Percentiles rank a stretch among this genome's conserved stretches.
Conservation (phyloP, 2,329 filamentous ascomycete species). For the Dothiorella sarmentorum region DNA sequence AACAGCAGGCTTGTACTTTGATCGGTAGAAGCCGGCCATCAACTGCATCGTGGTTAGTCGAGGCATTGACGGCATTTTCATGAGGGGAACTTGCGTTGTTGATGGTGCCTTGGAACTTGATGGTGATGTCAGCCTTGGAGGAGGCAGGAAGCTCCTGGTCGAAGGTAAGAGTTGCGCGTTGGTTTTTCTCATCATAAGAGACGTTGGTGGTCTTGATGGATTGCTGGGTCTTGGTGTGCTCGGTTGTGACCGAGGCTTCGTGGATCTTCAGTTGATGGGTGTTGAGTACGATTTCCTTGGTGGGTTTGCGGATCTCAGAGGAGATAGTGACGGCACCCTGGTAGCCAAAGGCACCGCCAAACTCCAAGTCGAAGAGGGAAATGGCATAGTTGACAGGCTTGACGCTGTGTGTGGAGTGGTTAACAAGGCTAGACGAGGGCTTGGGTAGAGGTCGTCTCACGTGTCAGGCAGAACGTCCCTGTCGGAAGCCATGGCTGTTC, state of each 20-base stretch:
- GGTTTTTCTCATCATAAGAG: conserved; percentile 76
- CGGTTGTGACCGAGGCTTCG: conserved; percentile 59
- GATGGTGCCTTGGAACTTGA: conserved; percentile 76
- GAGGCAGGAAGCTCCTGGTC: conserved; percentile 65
- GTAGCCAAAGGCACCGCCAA: conserved; percentile 71
- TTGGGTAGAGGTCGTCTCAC: conserved; percentile 28
- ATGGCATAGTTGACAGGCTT: conserved; percentile 85
- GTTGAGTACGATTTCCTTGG: conserved; percentile 79
- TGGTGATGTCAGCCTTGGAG: conserved; percentile 62
- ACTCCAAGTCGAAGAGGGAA: conserved; percentile 74
- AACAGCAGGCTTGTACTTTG: conserved; percentile 81
- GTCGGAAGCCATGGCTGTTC: conserved; percentile 41
- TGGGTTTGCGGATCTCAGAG: conserved; percentile 66
- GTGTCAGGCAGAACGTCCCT: conserved; percentile 45
- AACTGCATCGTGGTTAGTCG: conserved; percentile 25
- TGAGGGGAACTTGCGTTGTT: conserved; percentile 60
- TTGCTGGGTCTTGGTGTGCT: conserved; percentile 56
- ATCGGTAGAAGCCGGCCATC: conserved; percentile 92
- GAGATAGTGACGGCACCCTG: conserved; percentile 82
- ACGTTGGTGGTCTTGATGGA: conserved; percentile 63
- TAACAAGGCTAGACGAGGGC: no score
- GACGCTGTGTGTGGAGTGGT: conserved; percentile 48
- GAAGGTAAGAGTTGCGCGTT: conserved; percentile 79
- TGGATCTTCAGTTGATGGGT: conserved; percentile 77
- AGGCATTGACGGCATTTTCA: neutral